Evolutionary conservation across 176 grass and related monocot species (phyloP).

Genomic region (Triticum urartu): DNA sequence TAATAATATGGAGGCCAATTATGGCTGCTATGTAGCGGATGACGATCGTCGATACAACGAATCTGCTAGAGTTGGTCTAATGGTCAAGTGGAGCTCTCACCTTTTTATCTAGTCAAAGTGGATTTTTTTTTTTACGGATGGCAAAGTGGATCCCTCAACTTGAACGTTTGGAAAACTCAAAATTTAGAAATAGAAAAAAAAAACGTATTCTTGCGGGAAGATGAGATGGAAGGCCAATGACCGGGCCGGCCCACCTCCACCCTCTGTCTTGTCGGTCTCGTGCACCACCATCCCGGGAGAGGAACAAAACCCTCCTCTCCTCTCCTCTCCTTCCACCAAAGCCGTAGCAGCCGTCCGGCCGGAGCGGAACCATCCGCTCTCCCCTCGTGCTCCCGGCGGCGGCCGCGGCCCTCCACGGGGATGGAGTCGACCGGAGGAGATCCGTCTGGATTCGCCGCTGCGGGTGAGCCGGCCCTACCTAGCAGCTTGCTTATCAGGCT

Average conservation of each 20-base stretch:
- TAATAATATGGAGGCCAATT: too few species aligned
- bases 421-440: conserved; percentile 21
- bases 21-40: too few species aligned
- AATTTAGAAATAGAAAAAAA: too few species aligned
- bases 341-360: not conserved
- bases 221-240: not conserved
- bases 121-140: too few species aligned
- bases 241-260: not conserved
- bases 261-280: conserved; percentile 11
- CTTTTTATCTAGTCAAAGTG: too few species aligned
- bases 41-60: too few species aligned
- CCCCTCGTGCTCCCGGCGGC: not conserved
- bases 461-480: not conserved
- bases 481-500: not conserved
- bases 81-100: too few species aligned
- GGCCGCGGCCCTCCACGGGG: not conserved
- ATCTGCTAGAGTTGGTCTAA: too few species aligned
- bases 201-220: too few species aligned
- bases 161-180: too few species aligned
- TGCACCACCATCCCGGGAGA: not conserved
- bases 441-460: not conserved
- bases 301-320: conserved; percentile 7
- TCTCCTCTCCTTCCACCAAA: not conserved
- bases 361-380: not conserved
- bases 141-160: too few species aligned